A percentile compares a stretch with the other conserved stretches of the same genome.
Conservation (phyloP, 257 asterid genomes). For the Forsythia suspensa region DNA sequence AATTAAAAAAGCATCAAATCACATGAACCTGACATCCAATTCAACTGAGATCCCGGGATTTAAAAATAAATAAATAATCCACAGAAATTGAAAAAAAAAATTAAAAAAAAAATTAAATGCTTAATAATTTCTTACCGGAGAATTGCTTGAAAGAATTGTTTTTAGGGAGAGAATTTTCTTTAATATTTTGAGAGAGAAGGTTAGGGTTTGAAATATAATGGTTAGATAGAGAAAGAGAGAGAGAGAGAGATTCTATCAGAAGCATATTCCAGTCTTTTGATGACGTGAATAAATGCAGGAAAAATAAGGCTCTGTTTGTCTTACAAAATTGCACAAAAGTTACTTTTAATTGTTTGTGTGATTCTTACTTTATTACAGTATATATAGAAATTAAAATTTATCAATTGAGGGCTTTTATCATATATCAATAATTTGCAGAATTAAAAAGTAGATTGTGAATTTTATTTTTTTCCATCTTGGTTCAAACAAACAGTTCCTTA, state of each 20-base stretch:
- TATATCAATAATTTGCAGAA: no score
- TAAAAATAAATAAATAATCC: neutral
- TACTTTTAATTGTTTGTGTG: neutral
- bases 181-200: neutral
- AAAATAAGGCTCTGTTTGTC: neutral
- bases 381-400: no score
- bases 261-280: neutral
- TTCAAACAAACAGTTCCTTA: conserved; percentile 11
- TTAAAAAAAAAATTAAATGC: neutral
- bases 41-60: neutral
- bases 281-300: neutral
- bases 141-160: neutral
- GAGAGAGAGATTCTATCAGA: conserved; percentile 16
- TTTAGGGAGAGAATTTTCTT: neutral
- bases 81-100: neutral
- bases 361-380: no score
- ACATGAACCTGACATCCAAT: conserved; percentile 42
- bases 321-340: neutral
- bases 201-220: conserved; percentile 25
- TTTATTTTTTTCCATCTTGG: no score
- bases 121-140: neutral
- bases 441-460: no score
- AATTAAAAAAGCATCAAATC: conserved; percentile 38
- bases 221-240: conserved; percentile 26
- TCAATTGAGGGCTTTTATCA: no score